Conservation (phyloP, 2,329 filamentous ascomycete genomes). For the Paracorniculantispora psalliotae region DNA sequence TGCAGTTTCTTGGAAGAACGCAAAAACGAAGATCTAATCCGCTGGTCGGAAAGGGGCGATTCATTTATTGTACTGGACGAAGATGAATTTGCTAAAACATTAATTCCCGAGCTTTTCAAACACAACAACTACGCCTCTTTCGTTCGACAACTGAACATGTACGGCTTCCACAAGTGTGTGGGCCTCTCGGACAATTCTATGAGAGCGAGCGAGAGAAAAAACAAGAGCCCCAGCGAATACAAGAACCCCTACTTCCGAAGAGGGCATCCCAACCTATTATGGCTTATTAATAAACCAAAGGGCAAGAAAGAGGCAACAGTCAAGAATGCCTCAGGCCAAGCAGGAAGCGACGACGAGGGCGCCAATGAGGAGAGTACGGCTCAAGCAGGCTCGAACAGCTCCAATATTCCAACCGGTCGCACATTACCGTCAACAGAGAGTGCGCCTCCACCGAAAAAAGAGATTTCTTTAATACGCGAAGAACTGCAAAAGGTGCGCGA, state of each 20-base stretch:
- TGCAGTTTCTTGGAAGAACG: constrained; percentile 84
- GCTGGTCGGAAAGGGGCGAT: constrained; percentile 94
- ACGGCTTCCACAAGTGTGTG: constrained; percentile 95
- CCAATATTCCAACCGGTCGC: constrained; percentile 20
- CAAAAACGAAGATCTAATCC: constrained; percentile 89
- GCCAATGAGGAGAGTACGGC: constrained; percentile 34
- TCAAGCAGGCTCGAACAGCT: constrained; percentile 18
- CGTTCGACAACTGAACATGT: constrained; percentile 92
- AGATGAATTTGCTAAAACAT: constrained; percentile 95
- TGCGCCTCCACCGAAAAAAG: constrained; percentile 58
- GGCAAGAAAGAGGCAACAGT: constrained; percentile 48
- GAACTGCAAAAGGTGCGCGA: constrained; percentile 79
- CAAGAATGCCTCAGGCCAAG: constrained; percentile 60
- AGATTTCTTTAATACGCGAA: constrained; percentile 70
- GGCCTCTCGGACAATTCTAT: constrained; percentile 95
- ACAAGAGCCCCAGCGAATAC: constrained; percentile 97
- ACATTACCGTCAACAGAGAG: constrained; percentile 40
- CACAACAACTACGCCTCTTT: constrained; percentile 98
- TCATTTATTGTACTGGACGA: constrained; percentile 97
- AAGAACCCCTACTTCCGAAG: constrained; percentile 94
- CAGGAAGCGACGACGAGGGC: constrained; percentile 59
- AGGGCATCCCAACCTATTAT: constrained; percentile 85
- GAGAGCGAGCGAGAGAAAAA: constrained; percentile 93
- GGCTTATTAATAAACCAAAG: constrained; percentile 95
- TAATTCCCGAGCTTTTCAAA: constrained; percentile 97